Conservation (phyloP, 148 eudicot genomes). For the Drosera capensis region DNA sequence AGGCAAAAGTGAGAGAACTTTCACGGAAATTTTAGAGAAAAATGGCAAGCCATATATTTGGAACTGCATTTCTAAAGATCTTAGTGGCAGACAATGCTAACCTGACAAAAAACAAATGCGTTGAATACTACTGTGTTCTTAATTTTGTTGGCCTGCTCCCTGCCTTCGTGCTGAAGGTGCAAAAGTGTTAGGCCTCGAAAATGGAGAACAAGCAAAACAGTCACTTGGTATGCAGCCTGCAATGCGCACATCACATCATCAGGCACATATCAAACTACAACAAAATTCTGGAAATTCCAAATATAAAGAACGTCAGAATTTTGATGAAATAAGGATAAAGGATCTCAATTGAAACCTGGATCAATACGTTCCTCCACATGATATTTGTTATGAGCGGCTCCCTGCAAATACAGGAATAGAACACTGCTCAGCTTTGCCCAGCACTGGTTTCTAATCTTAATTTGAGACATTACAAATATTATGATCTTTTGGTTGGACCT, state of each 20-base stretch:
- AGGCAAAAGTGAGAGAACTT: too few species aligned
- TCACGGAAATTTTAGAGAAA: too few species aligned
- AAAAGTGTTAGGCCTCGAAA: constrained; percentile 19
- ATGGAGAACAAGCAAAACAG: constrained; percentile 18
- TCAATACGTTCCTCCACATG: neutral
- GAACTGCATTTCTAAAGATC: neutral
- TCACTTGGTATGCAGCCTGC: constrained; percentile 25
- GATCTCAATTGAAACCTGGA: neutral
- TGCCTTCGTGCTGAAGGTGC: constrained; percentile 15
- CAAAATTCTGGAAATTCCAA: neutral
- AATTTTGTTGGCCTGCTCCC: constrained; percentile 11
- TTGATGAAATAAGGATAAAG: neutral
- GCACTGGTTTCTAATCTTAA: neutral
- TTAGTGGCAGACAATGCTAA: neutral
- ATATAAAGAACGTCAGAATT: neutral
- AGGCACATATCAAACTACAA: neutral
- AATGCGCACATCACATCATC: neutral
- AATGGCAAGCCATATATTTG: neutral
- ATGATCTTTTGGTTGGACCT: neutral
- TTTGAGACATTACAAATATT: too few species aligned
- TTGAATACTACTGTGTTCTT: constrained; percentile 31
- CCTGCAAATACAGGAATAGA: neutral
- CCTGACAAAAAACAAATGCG: constrained; percentile 28
- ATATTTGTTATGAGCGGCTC: neutral
- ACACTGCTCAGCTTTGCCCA: neutral